Evolutionary conservation across 495 filamentous ascomycete genomes (phyloP), one percentile per base, ranked within the genome.

Genomic region (Bombardia bombarda): DNA sequence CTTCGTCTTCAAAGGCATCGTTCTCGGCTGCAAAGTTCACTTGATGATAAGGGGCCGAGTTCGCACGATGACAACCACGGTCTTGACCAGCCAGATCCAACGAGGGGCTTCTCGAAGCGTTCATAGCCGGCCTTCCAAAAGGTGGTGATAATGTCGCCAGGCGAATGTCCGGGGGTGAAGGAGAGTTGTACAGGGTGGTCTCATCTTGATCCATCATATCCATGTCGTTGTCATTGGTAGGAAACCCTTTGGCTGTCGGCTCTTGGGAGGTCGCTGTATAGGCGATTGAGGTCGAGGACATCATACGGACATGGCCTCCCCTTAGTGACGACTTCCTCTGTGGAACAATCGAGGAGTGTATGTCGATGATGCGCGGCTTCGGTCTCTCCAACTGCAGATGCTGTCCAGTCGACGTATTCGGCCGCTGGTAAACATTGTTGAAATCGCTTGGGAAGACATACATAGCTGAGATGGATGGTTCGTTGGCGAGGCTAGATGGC

Each of bases 361-460:
- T 56, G 23, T 61, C 47, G 32, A 61, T 32, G 4, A 58, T 43
- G 2, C 55, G 55, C 3, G 55, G 41, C 26, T 42, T 45, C 3
- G 55, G 41, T 23, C 42, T 45, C 7, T 50, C 52, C 20, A 42
- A 40, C 1, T 17, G 28, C 7, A 25, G 10, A 3, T 38, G 10
- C 2, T 38, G 52, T 10, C 39, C 39, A 1, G 40, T 36, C 4
- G 55, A 47, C 7, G 50, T 50, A 10, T 40, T 34, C 4, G 52
- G 52, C 4, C 52, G 49, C 4, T 49, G 39, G 7, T 26, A 18
- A 3, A n/a, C 6, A 23, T 17, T 22, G 10, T 23, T 2, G 10
- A 13, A 4, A 16, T n/a, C 17, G 19, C 23, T 21, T 10, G 30
- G 18, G 8, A 10, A 22, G 23, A 8, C 9, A n/a, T 4, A 14